Base-by-base conservation (phyloP, 176 grass and related monocot genomes). In the Poa pratensis region DNA sequence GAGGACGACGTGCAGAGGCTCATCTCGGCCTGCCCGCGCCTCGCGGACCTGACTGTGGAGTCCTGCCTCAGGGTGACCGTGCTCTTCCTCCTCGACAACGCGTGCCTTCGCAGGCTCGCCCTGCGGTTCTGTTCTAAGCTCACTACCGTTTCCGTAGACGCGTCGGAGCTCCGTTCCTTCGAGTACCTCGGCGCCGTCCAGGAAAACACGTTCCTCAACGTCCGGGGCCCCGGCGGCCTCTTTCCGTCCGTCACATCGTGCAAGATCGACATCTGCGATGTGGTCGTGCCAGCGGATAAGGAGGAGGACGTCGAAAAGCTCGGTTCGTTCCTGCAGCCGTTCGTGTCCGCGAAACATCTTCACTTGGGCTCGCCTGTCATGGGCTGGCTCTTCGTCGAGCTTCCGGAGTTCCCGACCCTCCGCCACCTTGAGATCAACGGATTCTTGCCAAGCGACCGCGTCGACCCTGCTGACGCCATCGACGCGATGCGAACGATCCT, bases 61-160 rank as follows among this genome's bases (percentile, higher is more conserved):
- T 24, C 50, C 17, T 86, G 64, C 39, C 0, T 0, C 1, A 17
- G 0, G 4, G 4, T 86, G 4, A 34, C 75, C 23, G 1, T 1
- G 12, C 50, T 85, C 63, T 57, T 12, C 50, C 15, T 85, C 7
- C 3, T 16, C 62, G 4, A 2, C 35, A 28, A 69, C 65, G 11
- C 8, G 18, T 7, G 17, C 37, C 63, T 85, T 51, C 75, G 51
- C 11, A 32, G 34, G 37, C 63, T 85, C 22, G 24, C 24, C 7
- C 24, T 86, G 6, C 75, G 52, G 30, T 86, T 39, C 64, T 86
- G 51, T 62, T 12, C 46, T 26, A 10, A 13, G 3, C 84, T 86
- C 0, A 3, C 12, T 24, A 1, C 35, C 12, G 37, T 79, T 13
- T 5, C 52, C 35, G 50, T 69, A 18, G 24, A 69, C 65, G 5